Base-by-base conservation (phyloP, 805 yeast genomes). In the Cyberlindnera nakhonratchasimensis region DNA sequence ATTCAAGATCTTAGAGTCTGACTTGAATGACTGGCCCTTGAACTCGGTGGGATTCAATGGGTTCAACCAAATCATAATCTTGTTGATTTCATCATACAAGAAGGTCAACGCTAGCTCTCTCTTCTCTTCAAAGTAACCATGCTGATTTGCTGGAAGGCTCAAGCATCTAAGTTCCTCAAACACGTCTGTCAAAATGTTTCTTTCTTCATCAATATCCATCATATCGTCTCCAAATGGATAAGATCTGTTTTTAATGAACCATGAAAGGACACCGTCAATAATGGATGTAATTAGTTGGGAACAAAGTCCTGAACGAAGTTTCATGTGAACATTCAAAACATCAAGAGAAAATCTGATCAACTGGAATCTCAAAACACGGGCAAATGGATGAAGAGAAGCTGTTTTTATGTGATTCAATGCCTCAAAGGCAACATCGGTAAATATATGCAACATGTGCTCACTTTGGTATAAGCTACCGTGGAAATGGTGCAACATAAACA, bases 171-270 rank as follows among this genome's bases (percentile, higher is more conserved):
- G 39, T 40, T 46, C 46, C 61, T 59, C 29, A 50, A 56, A 47
- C 57, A 85, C 71, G 19, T 75, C 79, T 22, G 71, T 66, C 50
- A 91, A 66, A 37, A 82, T 63, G 5, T 71, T 67, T 53, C 75
- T 71, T 54, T 90, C 96, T 1, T 87, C 76, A 49, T 79, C 80
- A 38, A 81, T 79, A 57, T 80, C 80, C 48, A 86, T 63, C 33
- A 76, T 71, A 57, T 91, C 88, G 10, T 88, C 82, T 3, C 99
- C 98, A 65, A 74, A 89, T 13, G 98, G 96, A 67, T 82, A 83
- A 4, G 73, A 67, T 2, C 78, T 69, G 17, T 76, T 70, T 34
- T 67, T 71, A 19, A 70, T 70, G 58, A 88, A 93, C 96, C 98
- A 90, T 2, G 83, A 72, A 32, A 93, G 69, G 0, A 83, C 75